A percentile compares a stretch with the other conserved stretches of the same genome.
phyloP scores from a whole-genome alignment of 768 basidiomycete species.

The Termitomyces sp. region DNA sequence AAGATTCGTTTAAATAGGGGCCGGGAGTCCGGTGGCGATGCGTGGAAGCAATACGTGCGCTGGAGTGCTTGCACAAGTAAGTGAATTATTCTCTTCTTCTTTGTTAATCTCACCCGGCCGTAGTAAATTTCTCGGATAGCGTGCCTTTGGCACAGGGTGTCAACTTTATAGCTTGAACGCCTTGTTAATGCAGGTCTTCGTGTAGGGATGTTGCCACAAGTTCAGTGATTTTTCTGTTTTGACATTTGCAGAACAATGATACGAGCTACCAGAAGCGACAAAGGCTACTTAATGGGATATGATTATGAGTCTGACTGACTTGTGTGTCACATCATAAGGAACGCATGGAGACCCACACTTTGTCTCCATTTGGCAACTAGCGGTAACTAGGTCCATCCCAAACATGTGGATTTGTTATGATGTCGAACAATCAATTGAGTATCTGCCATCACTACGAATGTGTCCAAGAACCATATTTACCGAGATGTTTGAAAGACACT shows the following conservation, averaged over 20 bases:
- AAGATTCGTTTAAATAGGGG: conserved; percentile 49
- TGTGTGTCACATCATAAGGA: conserved; percentile 7
- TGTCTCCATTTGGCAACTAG: conserved; percentile 12
- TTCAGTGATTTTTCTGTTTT: conserved; percentile 1
- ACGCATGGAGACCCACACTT: conserved; percentile 6
- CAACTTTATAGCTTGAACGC: conserved; percentile 52
- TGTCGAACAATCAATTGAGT: conserved; percentile 17
- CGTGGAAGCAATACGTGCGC: conserved; percentile 97
- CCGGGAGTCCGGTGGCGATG: conserved; percentile 93
- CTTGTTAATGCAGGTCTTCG: background rate
- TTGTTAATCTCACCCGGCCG: background rate
- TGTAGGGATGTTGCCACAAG: conserved; percentile 8
- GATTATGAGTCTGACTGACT: background rate
- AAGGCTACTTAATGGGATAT: background rate
- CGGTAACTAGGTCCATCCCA: conserved; percentile 18
- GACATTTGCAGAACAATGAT: conserved; percentile 4
- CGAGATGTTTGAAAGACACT: conserved; percentile 12
- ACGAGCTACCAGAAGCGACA: background rate
- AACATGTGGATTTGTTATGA: conserved; percentile 18
- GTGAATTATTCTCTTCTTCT: conserved; percentile 8
- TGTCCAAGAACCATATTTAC: conserved; percentile 7
- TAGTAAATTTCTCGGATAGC: conserved; percentile 85
- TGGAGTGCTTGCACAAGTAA: conserved; percentile 83
- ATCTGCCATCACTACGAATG: conserved; percentile 8
- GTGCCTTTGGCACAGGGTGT: conserved; percentile 93